Percentiles rank a stretch among this genome's conserved stretches.
Conservation (phyloP, 2,329 filamentous ascomycete genomes). For the Mycosphaerella arachidis region DNA sequence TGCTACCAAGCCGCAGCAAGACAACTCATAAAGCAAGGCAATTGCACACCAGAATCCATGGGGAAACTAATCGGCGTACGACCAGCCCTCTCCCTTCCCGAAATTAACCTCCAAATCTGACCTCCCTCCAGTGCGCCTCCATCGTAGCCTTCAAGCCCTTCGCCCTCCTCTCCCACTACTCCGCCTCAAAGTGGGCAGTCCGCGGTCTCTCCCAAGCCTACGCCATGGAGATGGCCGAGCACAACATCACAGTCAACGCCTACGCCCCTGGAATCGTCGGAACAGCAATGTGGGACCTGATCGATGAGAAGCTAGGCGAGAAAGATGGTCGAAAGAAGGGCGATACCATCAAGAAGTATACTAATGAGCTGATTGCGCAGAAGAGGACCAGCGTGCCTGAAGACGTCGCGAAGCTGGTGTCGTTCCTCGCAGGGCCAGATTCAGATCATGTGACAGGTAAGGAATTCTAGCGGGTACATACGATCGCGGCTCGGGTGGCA, state of each 20-base stretch:
- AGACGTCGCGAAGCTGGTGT: conserved; percentile 60
- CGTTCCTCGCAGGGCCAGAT: conserved; percentile 56
- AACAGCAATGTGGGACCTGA: conserved; percentile 64
- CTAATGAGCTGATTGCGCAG: conserved; percentile 51
- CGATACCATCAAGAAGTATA: conserved; percentile 50
- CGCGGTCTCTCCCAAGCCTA: conserved; percentile 62
- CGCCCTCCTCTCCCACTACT: conserved; percentile 58
- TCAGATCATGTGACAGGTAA: conserved; percentile 46
- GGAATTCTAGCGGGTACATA: background rate
- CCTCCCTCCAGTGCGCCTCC: conserved; percentile 23
- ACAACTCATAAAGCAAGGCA: conserved; percentile 60
- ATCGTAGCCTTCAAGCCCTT: conserved; percentile 61
- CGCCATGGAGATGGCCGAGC: conserved; percentile 60
- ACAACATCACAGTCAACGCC: conserved; percentile 63
- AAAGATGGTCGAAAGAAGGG: conserved; percentile 46
- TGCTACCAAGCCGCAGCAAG: conserved; percentile 60
- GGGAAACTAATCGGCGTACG: conserved; percentile 46
- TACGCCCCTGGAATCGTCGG: conserved; percentile 66
- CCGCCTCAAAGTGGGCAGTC: conserved; percentile 62
- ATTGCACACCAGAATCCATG: conserved; percentile 35
- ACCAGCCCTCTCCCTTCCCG: background rate
- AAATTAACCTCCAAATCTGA: background rate
- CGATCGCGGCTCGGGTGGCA: no score
- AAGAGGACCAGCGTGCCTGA: conserved; percentile 56
- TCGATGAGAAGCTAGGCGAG: conserved; percentile 57